Percentiles rank a stretch among this genome's conserved stretches.
These are phyloP conservation scores for Psilocybe tampanensis DNA, from an alignment of 768 basidiomycete genomes.

Conservation along the genomic window DNA sequence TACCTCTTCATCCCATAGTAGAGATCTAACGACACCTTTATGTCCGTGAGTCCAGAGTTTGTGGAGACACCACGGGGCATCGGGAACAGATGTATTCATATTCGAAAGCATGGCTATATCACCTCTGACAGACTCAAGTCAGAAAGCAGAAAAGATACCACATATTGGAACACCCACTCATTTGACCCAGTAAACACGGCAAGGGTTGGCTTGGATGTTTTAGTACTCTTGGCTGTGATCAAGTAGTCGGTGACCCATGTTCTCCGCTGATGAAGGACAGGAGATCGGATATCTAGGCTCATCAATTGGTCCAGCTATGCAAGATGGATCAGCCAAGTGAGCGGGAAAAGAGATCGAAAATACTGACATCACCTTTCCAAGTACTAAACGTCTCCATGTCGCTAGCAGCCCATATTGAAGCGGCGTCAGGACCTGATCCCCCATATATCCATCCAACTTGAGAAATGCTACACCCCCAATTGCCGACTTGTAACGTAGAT, in stretches of 20 bases:
- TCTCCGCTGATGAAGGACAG: conserved; percentile 55
- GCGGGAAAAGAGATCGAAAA: conserved; percentile 1
- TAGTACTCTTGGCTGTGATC: conserved; percentile 50
- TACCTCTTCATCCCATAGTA: conserved; percentile 60
- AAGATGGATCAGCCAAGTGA: neutral
- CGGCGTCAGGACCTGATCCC: conserved; percentile 20
- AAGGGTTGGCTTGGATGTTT: conserved; percentile 37
- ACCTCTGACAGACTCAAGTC: conserved; percentile 40
- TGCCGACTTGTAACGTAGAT: conserved; percentile 77
- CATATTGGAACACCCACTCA: conserved; percentile 46
- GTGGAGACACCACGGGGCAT: conserved; percentile 50
- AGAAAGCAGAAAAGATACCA: neutral
- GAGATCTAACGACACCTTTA: conserved; percentile 55
- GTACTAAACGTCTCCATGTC: conserved; percentile 95
- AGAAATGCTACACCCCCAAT: conserved; percentile 81
- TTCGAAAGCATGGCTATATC: conserved; percentile 59
- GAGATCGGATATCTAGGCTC: conserved; percentile 63
- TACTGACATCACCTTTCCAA: conserved; percentile 72
- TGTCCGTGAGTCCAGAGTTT: conserved; percentile 60
- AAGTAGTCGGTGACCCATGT: conserved; percentile 85
- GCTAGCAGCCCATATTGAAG: conserved; percentile 77
- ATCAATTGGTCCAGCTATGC: conserved; percentile 62
- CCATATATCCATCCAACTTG: conserved; percentile 69
- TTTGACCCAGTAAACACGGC: conserved; percentile 74
- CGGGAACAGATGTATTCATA: conserved; percentile 35